Percentiles rank a stretch among this genome's conserved stretches.
Conservation (phyloP, 2,329 filamentous ascomycete genomes). For the Aspergillus ochraceus region DNA sequence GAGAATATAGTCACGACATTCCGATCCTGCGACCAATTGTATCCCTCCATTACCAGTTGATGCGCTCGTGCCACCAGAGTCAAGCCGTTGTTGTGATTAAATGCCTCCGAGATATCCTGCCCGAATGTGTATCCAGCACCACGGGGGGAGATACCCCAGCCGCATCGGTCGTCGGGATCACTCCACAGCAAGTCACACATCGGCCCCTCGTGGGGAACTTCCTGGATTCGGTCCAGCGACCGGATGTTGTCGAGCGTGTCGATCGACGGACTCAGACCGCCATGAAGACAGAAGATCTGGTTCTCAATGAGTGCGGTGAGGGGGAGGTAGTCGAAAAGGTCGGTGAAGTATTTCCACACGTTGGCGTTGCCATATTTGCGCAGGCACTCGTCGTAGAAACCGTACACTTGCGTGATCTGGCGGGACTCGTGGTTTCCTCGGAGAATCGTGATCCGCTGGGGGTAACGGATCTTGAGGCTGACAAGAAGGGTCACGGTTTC, state of each 20-base stretch:
- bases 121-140: conserved; percentile 94
- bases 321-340: conserved; percentile 97
- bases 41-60: conserved; percentile 98
- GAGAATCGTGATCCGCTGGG: conserved; percentile 95
- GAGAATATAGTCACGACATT: conserved; percentile 99
- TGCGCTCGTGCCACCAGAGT: conserved; percentile 94
- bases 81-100: conserved; percentile 98
- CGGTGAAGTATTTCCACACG: conserved; percentile 99
- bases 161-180: conserved; percentile 93
- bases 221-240: conserved; percentile 92
- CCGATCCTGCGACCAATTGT: conserved; percentile 98
- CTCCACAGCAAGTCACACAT: conserved; percentile 99
- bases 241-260: conserved; percentile 95
- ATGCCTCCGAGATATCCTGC: conserved; percentile 96
- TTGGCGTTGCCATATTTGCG: conserved; percentile 99
- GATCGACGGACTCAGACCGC: conserved; percentile 92
- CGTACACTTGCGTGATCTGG: conserved; percentile 98
- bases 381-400: conserved; percentile 98
- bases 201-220: conserved; percentile 95
- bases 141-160: conserved; percentile 93
- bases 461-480: conserved; percentile 96
- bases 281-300: conserved; percentile 98
- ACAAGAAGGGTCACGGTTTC: conserved; percentile 97
- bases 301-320: conserved; percentile 97
- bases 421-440: conserved; percentile 98